Base-by-base conservation (phyloP, 1,284 basidiomycete genomes). In the Marasmius tenuissimus region DNA sequence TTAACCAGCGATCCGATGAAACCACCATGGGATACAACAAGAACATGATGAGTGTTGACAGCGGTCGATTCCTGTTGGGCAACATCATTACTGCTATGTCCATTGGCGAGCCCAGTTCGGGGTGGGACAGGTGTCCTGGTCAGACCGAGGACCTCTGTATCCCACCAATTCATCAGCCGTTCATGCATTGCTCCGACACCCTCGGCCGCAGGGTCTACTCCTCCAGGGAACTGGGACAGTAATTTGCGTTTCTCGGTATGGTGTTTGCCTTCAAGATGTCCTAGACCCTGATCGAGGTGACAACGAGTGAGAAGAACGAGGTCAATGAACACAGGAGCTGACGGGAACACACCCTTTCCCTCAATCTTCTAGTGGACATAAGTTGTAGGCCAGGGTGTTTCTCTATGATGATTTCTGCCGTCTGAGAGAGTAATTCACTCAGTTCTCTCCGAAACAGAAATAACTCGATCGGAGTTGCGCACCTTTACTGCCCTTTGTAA, bases 1-100 rank as follows among this genome's bases (percentile, higher is more conserved):
- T 75, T 76, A 57, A 88, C 72, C 53, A 92, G 76, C 16, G 77
- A 76, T 20, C 75, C 72, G 63, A 92, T 89, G 66, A 83, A 80
- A 0, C 83, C 89, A 2, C 88, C 89, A 63, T 93, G 90, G 42
- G 85, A 84, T 59, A 85, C 82, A 4, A 86, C 80, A 33, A 93
- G 78, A 50, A 91, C 77, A 64, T 81, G 73, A 60, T 72, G 70
- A 16, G n/a, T 35, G 9, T 54, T n/a, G 35, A 34, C 56, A 77
- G 70, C 34, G 62, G 61, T 56, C 65, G 68, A 58, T 49, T 57
- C 51, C 59, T 56, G 51, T 39, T 61, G 14, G 59, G 54, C n/a
- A 64, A 67, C 50, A 69, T 62, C 39, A 72, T 71, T 35, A 72
- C 67, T n/a, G 76, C 74, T 58, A 74, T 71, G 16, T 75, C 71